Evolutionary conservation across 495 filamentous ascomycete genomes (phyloP).

Genomic region (Penicillium macrosclerotiorum): DNA sequence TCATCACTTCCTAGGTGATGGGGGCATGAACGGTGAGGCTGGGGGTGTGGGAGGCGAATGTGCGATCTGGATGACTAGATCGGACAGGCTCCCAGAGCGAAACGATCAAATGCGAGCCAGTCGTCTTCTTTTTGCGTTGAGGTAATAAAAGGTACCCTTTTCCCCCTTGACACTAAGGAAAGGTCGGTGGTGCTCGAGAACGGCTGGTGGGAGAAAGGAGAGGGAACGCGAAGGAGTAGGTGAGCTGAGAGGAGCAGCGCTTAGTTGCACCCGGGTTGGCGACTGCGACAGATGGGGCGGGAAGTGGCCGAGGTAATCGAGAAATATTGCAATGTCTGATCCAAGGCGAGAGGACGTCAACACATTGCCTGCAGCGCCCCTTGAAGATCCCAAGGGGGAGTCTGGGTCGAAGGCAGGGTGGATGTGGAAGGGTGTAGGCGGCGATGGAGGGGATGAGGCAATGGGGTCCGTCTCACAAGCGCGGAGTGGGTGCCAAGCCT

Average conservation of each 20-base stretch:
- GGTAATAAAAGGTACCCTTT: too few relatives aligned
- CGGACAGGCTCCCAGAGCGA: neutral
- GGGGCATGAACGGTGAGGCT: conserved; percentile 12
- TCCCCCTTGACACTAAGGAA: too few relatives aligned
- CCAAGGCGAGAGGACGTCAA: neutral
- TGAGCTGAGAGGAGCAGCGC: conserved; percentile 7
- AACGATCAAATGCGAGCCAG: too few relatives aligned
- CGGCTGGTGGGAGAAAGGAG: neutral
- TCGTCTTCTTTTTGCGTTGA: too few relatives aligned
- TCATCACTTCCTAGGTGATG: conserved; percentile 18
- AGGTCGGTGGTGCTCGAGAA: neutral
- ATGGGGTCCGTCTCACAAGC: conserved; percentile 23
- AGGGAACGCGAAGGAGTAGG: neutral
- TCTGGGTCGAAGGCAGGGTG: conserved; percentile 11
- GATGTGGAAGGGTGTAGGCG: conserved; percentile 16
- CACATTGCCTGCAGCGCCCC: conserved; percentile 2
- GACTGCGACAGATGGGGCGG: neutral
- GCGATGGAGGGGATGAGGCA: conserved; percentile 28
- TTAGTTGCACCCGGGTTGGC: conserved; percentile 6
- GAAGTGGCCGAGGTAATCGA: neutral
- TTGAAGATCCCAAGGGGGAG: conserved; percentile 3
- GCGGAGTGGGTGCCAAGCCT: conserved; percentile 25
- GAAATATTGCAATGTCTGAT: neutral
- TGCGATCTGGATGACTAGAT: conserved; percentile 1
- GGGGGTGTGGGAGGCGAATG: neutral